A percentile compares a stretch with the other conserved stretches of the same genome.
phyloP scores from a whole-genome alignment of 306 rosid species.

The Citrullus mucosospermus region DNA sequence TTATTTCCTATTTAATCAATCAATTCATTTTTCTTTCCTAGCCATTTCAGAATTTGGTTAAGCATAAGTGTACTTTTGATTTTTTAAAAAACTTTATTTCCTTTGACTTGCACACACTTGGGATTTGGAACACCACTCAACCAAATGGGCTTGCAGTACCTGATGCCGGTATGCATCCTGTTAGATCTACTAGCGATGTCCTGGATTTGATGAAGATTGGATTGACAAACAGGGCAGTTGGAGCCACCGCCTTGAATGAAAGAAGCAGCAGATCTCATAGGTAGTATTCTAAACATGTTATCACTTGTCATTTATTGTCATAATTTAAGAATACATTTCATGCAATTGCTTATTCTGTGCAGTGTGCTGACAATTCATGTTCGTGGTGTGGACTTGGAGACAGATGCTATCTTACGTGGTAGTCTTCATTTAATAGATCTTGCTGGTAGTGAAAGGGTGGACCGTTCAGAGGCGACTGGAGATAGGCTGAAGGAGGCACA shows the following conservation, averaged over 20 bases:
- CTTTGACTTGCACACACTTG: slow-evolving; percentile 97
- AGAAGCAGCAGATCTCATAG: slow-evolving; percentile 99
- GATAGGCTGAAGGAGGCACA: slow-evolving; percentile 99
- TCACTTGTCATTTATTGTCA: slow-evolving; percentile 5
- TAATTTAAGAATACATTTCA: neutral
- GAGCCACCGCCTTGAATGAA: slow-evolving; percentile 92
- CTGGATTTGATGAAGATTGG: slow-evolving; percentile 78
- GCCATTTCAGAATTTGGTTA: neutral
- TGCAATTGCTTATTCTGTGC: slow-evolving; percentile 15
- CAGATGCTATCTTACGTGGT: slow-evolving; percentile 66
- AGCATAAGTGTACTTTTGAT: neutral
- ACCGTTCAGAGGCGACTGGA: slow-evolving; percentile 94
- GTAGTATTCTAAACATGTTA: slow-evolving; percentile 21
- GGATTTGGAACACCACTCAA: slow-evolving; percentile 93
- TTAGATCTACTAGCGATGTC: slow-evolving; percentile 67
- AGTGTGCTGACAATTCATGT: slow-evolving; percentile 95
- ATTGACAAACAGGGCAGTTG: slow-evolving; percentile 61
- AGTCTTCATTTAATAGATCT: slow-evolving; percentile 92
- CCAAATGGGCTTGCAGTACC: slow-evolving; percentile 98
- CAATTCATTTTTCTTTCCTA: neutral
- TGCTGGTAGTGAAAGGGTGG: slow-evolving; percentile 97
- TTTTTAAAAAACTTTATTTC: slow-evolving; percentile 21
- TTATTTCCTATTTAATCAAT: neutral
- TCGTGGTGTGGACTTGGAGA: slow-evolving; percentile 82
- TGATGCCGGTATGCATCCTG: slow-evolving; percentile 92